A percentile compares a stretch with the other conserved stretches of the same genome.
Conservation (phyloP, 225 moss, liverwort and hornwort species). For the Ulota crispa region DNA sequence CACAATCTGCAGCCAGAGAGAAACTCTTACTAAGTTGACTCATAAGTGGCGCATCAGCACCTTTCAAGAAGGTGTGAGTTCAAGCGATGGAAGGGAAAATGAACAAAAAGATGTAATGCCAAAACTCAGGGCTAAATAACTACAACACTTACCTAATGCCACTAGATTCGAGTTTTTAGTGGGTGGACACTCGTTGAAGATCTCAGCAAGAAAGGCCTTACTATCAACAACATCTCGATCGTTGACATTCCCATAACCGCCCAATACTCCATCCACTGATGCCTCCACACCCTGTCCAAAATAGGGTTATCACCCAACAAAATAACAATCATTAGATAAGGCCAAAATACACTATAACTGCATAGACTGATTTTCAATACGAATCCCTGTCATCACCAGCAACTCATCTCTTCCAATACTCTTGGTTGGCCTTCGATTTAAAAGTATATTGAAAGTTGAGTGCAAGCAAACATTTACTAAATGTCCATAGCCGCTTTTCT, state of each 20-base stretch:
- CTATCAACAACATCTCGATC: slow-evolving; percentile 90
- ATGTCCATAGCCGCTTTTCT: background rate
- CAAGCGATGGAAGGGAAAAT: background rate
- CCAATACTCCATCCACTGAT: slow-evolving; percentile 92
- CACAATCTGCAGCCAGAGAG: slow-evolving; percentile 69
- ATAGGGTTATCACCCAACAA: slow-evolving; percentile 7
- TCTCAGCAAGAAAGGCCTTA: slow-evolving; percentile 73
- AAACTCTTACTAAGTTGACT: background rate
- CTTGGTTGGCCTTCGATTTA: background rate
- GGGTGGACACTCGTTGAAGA: slow-evolving; percentile 54
- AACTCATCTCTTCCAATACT: background rate
- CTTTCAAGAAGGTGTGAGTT: background rate
- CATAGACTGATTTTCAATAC: background rate
- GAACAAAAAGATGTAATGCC: background rate
- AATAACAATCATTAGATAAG: background rate
- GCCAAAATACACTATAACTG: background rate
- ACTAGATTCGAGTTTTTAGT: slow-evolving; percentile 43
- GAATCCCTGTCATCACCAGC: background rate
- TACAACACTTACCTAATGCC: slow-evolving; percentile 46
- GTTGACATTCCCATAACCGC: slow-evolving; percentile 87
- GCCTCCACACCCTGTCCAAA: slow-evolving; percentile 87
- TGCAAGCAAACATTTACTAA: background rate
- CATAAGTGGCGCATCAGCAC: background rate
- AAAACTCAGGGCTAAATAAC: background rate
- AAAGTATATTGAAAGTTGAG: background rate